phyloP scores from a whole-genome alignment of 164 flowering plant genomes.

The Vitis vinifera region DNA sequence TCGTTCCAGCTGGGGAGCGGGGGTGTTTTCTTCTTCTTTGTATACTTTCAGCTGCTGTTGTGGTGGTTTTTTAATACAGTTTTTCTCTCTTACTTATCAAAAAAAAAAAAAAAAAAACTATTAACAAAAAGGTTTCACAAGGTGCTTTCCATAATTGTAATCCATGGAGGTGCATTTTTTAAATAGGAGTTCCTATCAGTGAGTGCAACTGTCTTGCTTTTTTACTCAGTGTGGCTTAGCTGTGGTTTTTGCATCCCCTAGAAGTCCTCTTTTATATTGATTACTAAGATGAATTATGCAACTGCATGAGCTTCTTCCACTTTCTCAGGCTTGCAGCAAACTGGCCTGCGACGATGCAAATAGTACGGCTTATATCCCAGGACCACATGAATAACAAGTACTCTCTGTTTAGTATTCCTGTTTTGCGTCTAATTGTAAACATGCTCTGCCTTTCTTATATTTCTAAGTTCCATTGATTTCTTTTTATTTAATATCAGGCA shows the following conservation, averaged over 20 bases:
- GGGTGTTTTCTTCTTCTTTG: too few relatives aligned
- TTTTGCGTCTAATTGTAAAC: not conserved
- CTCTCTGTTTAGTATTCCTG: not conserved
- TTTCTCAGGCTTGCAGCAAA: slow-evolving; percentile 84
- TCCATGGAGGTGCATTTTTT: too few relatives aligned
- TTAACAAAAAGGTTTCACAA: too few relatives aligned
- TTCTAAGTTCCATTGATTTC: not conserved
- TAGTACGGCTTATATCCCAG: slow-evolving; percentile 82
- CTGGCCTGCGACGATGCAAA: slow-evolving; percentile 96
- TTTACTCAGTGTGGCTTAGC: too few relatives aligned
- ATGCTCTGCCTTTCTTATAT: not conserved
- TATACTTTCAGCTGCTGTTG: too few relatives aligned
- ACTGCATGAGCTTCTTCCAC: slow-evolving; percentile 5
- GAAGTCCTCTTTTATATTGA: not conserved
- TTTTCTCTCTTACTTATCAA: too few relatives aligned
- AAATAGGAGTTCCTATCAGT: too few relatives aligned
- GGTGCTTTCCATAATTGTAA: too few relatives aligned
- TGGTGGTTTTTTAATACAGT: too few relatives aligned
- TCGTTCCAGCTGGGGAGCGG: too few relatives aligned
- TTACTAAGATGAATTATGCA: not conserved
- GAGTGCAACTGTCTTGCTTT: too few relatives aligned
- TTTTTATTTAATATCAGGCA: slow-evolving; percentile 37
- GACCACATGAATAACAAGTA: slow-evolving; percentile 86
- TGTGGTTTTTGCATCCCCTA: not conserved
- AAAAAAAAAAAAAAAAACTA: too few relatives aligned